Evolutionary conservation across 108 stramenopile genomes (phyloP).

Genomic region (Stephanodiscus triporus): DNA sequence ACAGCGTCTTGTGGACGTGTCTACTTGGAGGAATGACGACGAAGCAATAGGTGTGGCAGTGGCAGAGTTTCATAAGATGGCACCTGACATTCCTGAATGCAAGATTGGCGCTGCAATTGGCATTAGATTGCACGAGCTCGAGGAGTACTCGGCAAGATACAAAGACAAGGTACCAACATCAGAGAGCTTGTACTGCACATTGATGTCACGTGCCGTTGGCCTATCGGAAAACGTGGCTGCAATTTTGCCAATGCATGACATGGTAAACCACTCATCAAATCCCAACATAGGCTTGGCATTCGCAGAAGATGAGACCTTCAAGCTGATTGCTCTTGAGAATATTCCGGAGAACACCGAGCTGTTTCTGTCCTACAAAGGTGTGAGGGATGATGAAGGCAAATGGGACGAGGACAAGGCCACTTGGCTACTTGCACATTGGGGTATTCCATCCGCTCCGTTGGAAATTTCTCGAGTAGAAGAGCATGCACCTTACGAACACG

Average conservation of each 20-base stretch:
- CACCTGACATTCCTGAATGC: constrained; percentile 36
- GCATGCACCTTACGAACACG: not conserved
- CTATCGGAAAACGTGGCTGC: constrained; percentile 37
- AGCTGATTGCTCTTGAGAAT: constrained; percentile 28
- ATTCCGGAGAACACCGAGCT: constrained; percentile 50
- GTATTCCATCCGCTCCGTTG: constrained; percentile 41
- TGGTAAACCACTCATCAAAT: constrained; percentile 57
- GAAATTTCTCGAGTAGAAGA: not conserved
- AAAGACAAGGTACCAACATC: constrained; percentile 33
- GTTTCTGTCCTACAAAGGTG: constrained; percentile 36
- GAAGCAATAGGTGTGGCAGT: constrained; percentile 25
- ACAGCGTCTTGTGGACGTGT: constrained; percentile 36
- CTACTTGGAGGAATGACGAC: constrained; percentile 28
- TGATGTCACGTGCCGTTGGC: constrained; percentile 52
- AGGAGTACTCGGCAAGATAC: constrained; percentile 33
- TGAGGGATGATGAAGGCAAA: constrained; percentile 21
- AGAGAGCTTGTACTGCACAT: constrained; percentile 40
- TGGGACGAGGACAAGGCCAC: constrained; percentile 54
- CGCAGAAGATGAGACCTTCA: constrained; percentile 28
- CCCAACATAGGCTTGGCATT: constrained; percentile 49
- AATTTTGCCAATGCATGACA: constrained; percentile 61
- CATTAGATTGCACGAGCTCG: constrained; percentile 37
- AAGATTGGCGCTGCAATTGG: constrained; percentile 51
- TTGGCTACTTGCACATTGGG: constrained; percentile 56
- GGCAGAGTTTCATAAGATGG: constrained; percentile 35